phyloP scores from a whole-genome alignment of 169 alveolate species.

The Perkinsus marinus region DNA sequence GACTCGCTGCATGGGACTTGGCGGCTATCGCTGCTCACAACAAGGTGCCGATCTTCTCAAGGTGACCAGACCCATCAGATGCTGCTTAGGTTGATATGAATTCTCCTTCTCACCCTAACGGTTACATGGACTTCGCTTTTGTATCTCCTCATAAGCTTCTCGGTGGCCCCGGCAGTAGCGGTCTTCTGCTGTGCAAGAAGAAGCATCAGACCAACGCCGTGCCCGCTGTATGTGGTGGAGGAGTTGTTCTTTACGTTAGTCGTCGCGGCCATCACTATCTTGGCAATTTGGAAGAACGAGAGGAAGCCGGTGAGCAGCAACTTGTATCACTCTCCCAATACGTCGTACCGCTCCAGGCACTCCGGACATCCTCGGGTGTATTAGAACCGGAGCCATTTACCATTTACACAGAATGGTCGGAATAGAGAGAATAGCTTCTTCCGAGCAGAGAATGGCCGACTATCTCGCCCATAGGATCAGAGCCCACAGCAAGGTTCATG shows the following conservation, averaged over 20 bases:
- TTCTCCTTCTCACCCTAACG: neutral
- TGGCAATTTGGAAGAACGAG: slow-evolving; percentile 67
- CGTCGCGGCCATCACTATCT: slow-evolving; percentile 61
- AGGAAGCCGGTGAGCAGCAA: slow-evolving; percentile 68
- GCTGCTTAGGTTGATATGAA: neutral
- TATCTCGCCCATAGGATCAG: neutral
- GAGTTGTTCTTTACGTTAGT: slow-evolving; percentile 75
- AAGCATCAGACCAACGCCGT: slow-evolving; percentile 39
- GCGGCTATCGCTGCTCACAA: neutral
- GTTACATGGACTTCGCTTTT: slow-evolving; percentile 65
- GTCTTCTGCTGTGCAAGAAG: slow-evolving; percentile 66
- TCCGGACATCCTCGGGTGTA: slow-evolving; percentile 70
- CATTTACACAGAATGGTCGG: slow-evolving; percentile 19
- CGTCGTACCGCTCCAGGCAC: slow-evolving; percentile 39
- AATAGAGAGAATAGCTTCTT: neutral
- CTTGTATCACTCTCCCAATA: too few species aligned
- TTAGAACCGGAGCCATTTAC: slow-evolving; percentile 71
- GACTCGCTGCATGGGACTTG: neutral
- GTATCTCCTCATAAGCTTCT: slow-evolving; percentile 77
- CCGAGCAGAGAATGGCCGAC: neutral
- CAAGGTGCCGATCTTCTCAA: neutral
- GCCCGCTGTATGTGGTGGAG: slow-evolving; percentile 69
- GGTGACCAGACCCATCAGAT: neutral
- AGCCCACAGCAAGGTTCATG: neutral
- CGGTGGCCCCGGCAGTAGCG: slow-evolving; percentile 76